Evolutionary conservation across 208 protist genomes (phyloP).

Genomic region (Herpetomonas samuelpessoai): DNA sequence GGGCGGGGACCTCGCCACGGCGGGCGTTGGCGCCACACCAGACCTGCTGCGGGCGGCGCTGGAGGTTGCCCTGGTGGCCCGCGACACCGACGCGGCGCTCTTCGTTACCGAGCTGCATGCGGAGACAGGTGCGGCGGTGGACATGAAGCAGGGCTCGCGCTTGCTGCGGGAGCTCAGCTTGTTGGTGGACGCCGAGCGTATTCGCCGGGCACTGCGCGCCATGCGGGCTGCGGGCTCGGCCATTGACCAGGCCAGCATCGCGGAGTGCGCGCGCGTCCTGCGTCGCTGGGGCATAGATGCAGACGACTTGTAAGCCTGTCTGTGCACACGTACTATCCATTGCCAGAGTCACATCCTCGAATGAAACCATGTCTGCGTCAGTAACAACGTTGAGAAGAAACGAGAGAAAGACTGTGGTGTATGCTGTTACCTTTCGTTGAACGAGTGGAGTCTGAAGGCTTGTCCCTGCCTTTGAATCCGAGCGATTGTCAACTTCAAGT

Average conservation of each 20-base stretch:
- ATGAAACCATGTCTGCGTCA: too few species aligned
- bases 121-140: constrained; percentile 24
- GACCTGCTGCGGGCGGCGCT: constrained; percentile 49
- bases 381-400: too few species aligned
- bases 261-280: constrained; percentile 37
- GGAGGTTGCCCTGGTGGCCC: constrained; percentile 47
- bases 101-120: constrained; percentile 39
- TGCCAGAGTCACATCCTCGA: too few species aligned
- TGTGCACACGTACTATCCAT: too few species aligned
- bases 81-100: constrained; percentile 44
- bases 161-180: constrained; percentile 37
- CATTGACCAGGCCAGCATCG: constrained; percentile 44
- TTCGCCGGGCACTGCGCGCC: constrained; percentile 32
- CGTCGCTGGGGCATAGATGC: constrained; percentile 29
- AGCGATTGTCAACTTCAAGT: too few species aligned
- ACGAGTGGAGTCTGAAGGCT: too few species aligned
- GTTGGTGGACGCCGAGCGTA: constrained; percentile 34
- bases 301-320: constrained; percentile 26
- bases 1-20: constrained; percentile 26
- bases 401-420: too few species aligned
- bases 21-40: constrained; percentile 13
- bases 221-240: constrained; percentile 46
- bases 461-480: too few species aligned
- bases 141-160: constrained; percentile 48
- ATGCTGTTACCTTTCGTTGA: too few species aligned